Conservation (phyloP, 2,329 filamentous ascomycete genomes). For the Pseudogymnoascus sp. region DNA sequence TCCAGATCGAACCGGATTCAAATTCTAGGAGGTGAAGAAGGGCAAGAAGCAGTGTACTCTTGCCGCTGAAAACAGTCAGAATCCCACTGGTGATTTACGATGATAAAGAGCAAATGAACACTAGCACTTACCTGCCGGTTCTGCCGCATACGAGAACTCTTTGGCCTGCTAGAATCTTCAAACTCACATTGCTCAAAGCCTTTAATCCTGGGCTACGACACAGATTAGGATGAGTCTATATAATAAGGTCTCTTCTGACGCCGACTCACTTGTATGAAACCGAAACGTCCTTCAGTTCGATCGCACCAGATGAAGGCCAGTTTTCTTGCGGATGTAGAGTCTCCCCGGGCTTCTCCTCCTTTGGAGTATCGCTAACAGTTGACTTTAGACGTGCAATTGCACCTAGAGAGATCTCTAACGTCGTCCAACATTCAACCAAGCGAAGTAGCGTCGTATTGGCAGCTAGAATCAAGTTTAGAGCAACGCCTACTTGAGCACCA, state of each 20-base stretch:
- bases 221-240: neutral
- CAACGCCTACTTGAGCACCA: constrained; percentile 19
- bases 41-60: constrained; percentile 36
- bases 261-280: constrained; percentile 24
- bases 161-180: constrained; percentile 40
- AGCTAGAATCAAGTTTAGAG: constrained; percentile 20
- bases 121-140: constrained; percentile 35
- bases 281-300: constrained; percentile 27
- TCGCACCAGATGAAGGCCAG: constrained; percentile 29
- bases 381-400: constrained; percentile 46
- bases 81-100: too few species aligned
- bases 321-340: constrained; percentile 12
- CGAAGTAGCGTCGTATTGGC: constrained; percentile 17
- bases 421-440: constrained; percentile 41
- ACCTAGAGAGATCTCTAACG: constrained; percentile 49
- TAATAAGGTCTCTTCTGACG: neutral
- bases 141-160: constrained; percentile 45
- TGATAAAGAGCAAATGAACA: neutral
- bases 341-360: constrained; percentile 24
- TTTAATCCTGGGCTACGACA: constrained; percentile 4
- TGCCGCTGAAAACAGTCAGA: constrained; percentile 22
- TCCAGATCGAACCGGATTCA: constrained; percentile 31
- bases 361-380: constrained; percentile 36
- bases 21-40: constrained; percentile 42
- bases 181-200: constrained; percentile 28